phyloP scores from a whole-genome alignment of 805 yeast genomes.

The Teunomyces funiuensis region DNA sequence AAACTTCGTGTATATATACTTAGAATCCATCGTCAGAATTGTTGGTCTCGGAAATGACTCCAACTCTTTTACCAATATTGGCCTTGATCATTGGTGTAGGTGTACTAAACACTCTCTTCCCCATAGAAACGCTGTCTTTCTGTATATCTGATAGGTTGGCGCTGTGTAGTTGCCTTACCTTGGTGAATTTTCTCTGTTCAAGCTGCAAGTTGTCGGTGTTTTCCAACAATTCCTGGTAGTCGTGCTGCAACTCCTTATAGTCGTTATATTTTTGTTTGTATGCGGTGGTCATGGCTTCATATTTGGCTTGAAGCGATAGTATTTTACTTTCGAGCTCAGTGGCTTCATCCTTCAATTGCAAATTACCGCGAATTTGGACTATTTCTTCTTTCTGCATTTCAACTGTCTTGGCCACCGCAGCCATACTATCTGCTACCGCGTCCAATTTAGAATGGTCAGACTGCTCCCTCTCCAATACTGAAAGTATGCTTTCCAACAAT shows the following conservation, averaged over 20 bases:
- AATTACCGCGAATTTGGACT: not conserved
- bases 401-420: not conserved
- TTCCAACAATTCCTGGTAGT: conserved; percentile 19
- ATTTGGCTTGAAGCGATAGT: conserved; percentile 9
- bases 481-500: conserved; percentile 16
- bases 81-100: conserved; percentile 12
- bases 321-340: conserved; percentile 5
- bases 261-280: conserved; percentile 27
- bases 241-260: conserved; percentile 19
- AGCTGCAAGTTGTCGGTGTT: conserved; percentile 13
- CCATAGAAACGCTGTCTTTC: not conserved
- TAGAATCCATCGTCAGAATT: conserved; percentile 17
- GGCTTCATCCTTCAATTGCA: not conserved
- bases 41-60: conserved; percentile 10
- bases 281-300: conserved; percentile 16
- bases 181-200: conserved; percentile 11
- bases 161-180: conserved; percentile 24
- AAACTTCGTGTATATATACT: conserved; percentile 12
- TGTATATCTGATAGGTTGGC: conserved; percentile 17
- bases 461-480: conserved; percentile 1
- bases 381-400: not conserved
- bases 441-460: conserved; percentile 6
- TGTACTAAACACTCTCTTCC: conserved; percentile 30
- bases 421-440: not conserved
- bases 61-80: conserved; percentile 7